phyloP scores from a whole-genome alignment of 768 basidiomycete species.

The Psilocybe cyanescens region DNA sequence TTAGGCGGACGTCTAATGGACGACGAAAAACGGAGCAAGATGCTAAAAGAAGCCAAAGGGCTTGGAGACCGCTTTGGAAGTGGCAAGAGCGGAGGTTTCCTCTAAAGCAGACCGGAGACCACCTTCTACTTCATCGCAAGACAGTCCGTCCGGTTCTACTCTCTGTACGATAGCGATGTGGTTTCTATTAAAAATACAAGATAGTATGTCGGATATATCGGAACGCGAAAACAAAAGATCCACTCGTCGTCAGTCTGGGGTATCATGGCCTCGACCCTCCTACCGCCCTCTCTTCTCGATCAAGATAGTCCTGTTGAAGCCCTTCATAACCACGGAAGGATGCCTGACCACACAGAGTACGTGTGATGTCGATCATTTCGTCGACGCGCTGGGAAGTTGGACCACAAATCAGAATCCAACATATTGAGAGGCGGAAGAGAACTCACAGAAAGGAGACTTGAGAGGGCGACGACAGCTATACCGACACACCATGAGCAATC shows the following conservation, averaged over 20 bases:
- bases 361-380: conserved; percentile 41
- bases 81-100: conserved; percentile 73
- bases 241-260: neutral
- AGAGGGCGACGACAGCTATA: conserved; percentile 43
- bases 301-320: conserved; percentile 40
- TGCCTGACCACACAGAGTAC: conserved; percentile 45
- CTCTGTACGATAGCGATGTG: neutral
- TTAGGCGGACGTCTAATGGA: conserved; percentile 89
- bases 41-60: conserved; percentile 81
- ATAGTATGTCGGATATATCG: neutral
- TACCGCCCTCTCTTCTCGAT: conserved; percentile 39
- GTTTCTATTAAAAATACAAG: neutral
- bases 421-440: neutral
- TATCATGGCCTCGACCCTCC: conserved; percentile 15
- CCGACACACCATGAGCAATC: neutral
- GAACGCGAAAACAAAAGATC: neutral
- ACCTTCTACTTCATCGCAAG: too few relatives aligned
- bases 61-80: conserved; percentile 85
- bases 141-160: neutral
- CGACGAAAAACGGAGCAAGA: conserved; percentile 75
- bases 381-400: conserved; percentile 36
- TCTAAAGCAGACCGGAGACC: conserved; percentile 20
- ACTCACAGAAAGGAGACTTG: conserved; percentile 41
- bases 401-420: neutral
- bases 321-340: conserved; percentile 41